phyloP scores from a whole-genome alignment of 1,284 basidiomycete genomes.

The Ceratobasidium papillatum region DNA sequence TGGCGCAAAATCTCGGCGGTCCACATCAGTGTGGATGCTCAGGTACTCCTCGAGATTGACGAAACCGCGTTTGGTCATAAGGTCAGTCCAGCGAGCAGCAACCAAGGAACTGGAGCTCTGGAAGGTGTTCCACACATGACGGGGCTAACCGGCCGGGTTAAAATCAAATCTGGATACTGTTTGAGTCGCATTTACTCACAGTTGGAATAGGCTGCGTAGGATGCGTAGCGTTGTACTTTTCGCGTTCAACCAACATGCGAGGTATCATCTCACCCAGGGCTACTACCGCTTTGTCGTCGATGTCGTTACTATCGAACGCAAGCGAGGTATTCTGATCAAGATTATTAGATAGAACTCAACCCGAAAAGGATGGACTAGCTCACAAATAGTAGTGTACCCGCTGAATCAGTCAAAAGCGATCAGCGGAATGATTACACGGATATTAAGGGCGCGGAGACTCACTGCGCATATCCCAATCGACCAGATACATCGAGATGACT shows the following conservation, averaged over 20 bases:
- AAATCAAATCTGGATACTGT: not conserved
- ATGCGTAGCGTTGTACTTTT: conserved; percentile 39
- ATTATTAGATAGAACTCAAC: conserved; percentile 15
- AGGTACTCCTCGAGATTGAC: conserved; percentile 38
- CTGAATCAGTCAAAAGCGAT: conserved; percentile 13
- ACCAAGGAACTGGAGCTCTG: conserved; percentile 35
- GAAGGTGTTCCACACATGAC: conserved; percentile 36
- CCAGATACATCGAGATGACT: conserved; percentile 42
- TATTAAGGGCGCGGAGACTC: conserved; percentile 22
- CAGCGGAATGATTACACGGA: conserved; percentile 6
- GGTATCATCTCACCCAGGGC: conserved; percentile 42
- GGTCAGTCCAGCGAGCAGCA: conserved; percentile 27
- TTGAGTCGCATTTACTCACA: conserved; percentile 26
- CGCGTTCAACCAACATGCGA: conserved; percentile 35
- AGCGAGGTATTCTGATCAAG: conserved; percentile 41
- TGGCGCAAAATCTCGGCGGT: conserved; percentile 29
- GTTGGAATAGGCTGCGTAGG: conserved; percentile 33
- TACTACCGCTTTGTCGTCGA: conserved; percentile 43
- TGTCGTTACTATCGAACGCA: conserved; percentile 42
- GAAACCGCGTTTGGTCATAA: conserved; percentile 38
- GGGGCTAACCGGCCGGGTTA: conserved; percentile 8
- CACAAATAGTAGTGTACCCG: conserved; percentile 34
- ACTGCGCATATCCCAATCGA: conserved; percentile 45
- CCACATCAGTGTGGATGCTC: conserved; percentile 34
- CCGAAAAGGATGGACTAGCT: not conserved